Percentiles rank a stretch among this genome's conserved stretches.
phyloP scores from a whole-genome alignment of 1,284 basidiomycete species.

The Bjerkandera adusta region DNA sequence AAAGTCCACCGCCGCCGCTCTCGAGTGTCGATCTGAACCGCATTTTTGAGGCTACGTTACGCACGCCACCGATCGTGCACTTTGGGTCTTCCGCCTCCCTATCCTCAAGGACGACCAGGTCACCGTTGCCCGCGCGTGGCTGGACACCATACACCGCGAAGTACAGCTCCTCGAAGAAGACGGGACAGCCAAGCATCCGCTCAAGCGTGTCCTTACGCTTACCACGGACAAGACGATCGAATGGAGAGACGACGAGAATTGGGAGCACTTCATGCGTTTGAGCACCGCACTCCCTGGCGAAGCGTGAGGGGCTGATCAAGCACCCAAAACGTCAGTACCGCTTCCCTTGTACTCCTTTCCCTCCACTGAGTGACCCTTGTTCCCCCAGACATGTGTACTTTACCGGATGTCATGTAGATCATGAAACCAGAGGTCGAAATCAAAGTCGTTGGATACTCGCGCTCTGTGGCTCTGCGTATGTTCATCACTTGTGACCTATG shows the following conservation, averaged over 20 bases:
- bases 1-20: not conserved
- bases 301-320: conserved; percentile 5
- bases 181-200: conserved; percentile 28
- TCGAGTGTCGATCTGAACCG: too few relatives aligned
- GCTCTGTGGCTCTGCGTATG: too few relatives aligned
- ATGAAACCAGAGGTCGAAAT: too few relatives aligned
- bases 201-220: conserved; percentile 46
- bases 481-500: too few relatives aligned
- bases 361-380: too few relatives aligned
- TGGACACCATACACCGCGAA: conserved; percentile 44
- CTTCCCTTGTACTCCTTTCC: too few relatives aligned
- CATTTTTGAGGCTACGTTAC: conserved; percentile 66
- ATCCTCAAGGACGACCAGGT: conserved; percentile 43
- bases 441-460: too few relatives aligned
- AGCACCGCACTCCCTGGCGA: conserved; percentile 16
- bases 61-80: conserved; percentile 57
- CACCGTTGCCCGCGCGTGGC: conserved; percentile 46
- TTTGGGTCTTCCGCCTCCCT: conserved; percentile 45
- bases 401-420: too few relatives aligned
- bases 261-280: conserved; percentile 42
- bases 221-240: conserved; percentile 45
- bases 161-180: conserved; percentile 35
- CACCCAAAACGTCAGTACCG: too few relatives aligned
- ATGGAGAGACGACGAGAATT: conserved; percentile 54
- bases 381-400: too few relatives aligned